A percentile compares a stretch with the other conserved stretches of the same genome.
These are phyloP conservation scores for Botrytis pseudocinerea DNA, from an alignment of 2,329 filamentous ascomycete genomes.

Conservation along the genomic window DNA sequence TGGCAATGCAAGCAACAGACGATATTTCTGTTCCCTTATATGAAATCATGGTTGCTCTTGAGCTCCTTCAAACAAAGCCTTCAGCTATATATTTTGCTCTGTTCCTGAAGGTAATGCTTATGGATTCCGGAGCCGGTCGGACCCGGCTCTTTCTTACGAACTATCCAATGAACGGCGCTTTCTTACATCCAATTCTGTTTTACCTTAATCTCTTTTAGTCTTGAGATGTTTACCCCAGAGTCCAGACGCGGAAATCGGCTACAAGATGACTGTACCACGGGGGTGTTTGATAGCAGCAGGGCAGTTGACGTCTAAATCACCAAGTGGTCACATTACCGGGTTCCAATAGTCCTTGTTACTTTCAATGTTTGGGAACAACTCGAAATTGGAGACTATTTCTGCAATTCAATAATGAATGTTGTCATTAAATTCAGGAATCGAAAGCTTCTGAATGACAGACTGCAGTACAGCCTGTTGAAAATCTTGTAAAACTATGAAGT, in stretches of 20 bases:
- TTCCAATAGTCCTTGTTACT: neutral
- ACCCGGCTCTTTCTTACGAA: neutral
- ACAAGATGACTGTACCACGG: neutral
- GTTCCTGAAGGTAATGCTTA: neutral
- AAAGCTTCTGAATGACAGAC: neutral
- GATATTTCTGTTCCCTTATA: slow-evolving; percentile 10
- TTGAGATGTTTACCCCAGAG: neutral
- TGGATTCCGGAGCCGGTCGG: slow-evolving; percentile 8
- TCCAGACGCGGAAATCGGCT: neutral
- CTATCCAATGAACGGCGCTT: neutral
- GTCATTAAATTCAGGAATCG: neutral
- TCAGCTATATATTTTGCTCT: neutral
- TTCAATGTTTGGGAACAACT: neutral
- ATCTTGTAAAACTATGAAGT: neutral
- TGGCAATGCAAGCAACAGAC: neutral
- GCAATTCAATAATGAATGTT: neutral
- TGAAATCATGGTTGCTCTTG: neutral
- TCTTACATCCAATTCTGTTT: neutral
- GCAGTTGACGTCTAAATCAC: neutral
- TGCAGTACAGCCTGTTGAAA: neutral
- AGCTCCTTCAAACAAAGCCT: neutral
- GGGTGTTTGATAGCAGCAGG: neutral
- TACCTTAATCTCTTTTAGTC: neutral
- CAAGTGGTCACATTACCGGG: neutral
- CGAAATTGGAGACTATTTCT: neutral